A percentile compares a stretch with the other conserved stretches of the same genome.
Evolutionary conservation across 371 early-diverging fungal genomes (phyloP).

Genomic region (Mortierella sp.): DNA sequence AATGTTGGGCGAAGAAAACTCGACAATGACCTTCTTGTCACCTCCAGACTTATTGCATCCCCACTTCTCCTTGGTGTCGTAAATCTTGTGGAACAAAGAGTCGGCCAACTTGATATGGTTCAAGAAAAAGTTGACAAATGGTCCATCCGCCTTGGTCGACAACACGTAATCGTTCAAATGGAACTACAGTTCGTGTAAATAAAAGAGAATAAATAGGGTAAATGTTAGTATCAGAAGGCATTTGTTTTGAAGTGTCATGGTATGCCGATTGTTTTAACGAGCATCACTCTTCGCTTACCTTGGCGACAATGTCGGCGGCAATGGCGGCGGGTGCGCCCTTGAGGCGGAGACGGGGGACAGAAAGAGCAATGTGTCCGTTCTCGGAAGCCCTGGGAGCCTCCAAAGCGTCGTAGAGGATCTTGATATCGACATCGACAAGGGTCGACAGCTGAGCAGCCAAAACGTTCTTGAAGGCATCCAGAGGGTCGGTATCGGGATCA

Average conservation of each 20-base stretch:
- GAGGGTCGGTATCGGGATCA: conserved; percentile 64
- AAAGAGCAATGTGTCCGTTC: conserved; percentile 85
- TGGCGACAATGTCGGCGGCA: conserved; percentile 81
- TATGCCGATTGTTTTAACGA: too few relatives aligned
- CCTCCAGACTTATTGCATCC: conserved; percentile 78
- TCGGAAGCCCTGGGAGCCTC: conserved; percentile 75
- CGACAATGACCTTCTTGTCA: conserved; percentile 86
- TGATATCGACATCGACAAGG: conserved; percentile 64
- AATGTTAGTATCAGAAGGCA: neutral
- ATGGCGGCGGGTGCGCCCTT: conserved; percentile 87
- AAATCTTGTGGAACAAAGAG: conserved; percentile 67
- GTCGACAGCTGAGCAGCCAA: conserved; percentile 65
- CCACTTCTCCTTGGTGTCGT: conserved; percentile 64
- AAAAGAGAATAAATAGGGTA: conserved; percentile 15
- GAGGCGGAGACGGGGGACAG: conserved; percentile 88
- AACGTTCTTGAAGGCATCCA: conserved; percentile 71
- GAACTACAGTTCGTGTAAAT: conserved; percentile 62
- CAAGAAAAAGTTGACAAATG: conserved; percentile 90
- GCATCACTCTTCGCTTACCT: conserved; percentile 57
- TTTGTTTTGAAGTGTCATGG: neutral
- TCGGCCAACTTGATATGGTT: conserved; percentile 70
- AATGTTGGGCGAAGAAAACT: conserved; percentile 99
- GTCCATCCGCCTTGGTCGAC: conserved; percentile 75
- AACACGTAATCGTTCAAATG: conserved; percentile 71
- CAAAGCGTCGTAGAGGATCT: conserved; percentile 63